A percentile compares a stretch with the other conserved stretches of the same genome.
Evolutionary conservation across 768 basidiomycete genomes (phyloP).

Genomic region (Artomyces pyxidatus): DNA sequence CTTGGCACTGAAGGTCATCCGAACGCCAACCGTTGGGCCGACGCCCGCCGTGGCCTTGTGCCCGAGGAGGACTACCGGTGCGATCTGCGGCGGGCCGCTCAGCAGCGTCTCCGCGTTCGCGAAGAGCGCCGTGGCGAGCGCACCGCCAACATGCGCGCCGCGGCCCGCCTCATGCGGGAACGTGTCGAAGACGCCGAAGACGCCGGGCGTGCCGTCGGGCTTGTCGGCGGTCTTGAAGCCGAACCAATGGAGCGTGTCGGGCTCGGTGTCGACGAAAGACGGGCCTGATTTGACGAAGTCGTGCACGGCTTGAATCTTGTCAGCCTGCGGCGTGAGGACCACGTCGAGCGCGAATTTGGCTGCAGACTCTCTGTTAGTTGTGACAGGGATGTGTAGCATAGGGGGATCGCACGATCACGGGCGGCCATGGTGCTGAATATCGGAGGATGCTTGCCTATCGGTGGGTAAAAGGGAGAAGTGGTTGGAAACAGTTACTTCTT

Average conservation of each 20-base stretch:
- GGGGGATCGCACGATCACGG: too few species aligned
- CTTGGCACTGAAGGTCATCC: not conserved
- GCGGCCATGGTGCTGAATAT: too few species aligned
- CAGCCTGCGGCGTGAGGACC: not conserved
- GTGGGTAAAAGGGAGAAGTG: too few species aligned
- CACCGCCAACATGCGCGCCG: constrained; percentile 3
- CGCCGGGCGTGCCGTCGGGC: not conserved
- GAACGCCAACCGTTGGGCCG: not conserved
- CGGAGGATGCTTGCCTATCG: too few species aligned
- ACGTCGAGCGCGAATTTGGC: constrained; percentile 16
- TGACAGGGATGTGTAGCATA: too few species aligned
- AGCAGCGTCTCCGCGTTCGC: not conserved
- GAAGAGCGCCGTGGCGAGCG: not conserved
- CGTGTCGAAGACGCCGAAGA: not conserved
- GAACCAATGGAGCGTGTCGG: not conserved
- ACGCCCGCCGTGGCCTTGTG: not conserved
- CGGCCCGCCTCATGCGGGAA: not conserved
- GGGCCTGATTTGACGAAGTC: not conserved
- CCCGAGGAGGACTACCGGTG: not conserved
- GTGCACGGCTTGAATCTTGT: not conserved
- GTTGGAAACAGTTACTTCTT: too few species aligned
- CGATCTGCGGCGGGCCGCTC: not conserved
- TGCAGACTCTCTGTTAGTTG: not conserved
- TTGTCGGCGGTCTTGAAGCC: not conserved
- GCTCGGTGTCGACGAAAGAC: not conserved